These are phyloP conservation scores for Triticum monococcum DNA, from an alignment of 176 grass and related monocot genomes.

Conservation along the genomic window DNA sequence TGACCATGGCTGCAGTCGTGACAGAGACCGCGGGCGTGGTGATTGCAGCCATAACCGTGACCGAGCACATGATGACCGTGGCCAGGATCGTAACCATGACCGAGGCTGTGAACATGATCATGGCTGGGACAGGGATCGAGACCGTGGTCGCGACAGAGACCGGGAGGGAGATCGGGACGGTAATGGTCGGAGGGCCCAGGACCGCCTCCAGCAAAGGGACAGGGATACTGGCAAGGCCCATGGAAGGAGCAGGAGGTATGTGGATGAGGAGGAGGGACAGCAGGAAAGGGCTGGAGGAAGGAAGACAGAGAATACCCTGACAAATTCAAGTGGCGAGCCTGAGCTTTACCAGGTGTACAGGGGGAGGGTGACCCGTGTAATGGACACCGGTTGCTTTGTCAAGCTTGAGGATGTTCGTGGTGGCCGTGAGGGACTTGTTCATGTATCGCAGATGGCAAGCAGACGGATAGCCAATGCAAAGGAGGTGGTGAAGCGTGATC, in stretches of 20 bases:
- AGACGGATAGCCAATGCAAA: conserved; percentile 66
- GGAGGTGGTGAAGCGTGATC: conserved; percentile 72
- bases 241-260: conserved; percentile 48
- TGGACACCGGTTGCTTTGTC: conserved; percentile 85
- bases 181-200: conserved; percentile 22
- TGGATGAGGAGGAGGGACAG: conserved; percentile 38
- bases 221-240: conserved; percentile 27
- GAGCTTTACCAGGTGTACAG: conserved; percentile 75
- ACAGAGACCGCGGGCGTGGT: conserved; percentile 23
- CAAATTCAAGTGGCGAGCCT: conserved; percentile 45
- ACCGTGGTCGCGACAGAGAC: conserved; percentile 34
- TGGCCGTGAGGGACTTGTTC: conserved; percentile 75
- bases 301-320: conserved; percentile 11
- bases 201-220: conserved; percentile 27
- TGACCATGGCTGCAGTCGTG: conserved; percentile 12
- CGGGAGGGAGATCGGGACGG: conserved; percentile 28
- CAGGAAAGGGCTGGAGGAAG: conserved; percentile 30
- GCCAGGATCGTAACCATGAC: conserved; percentile 10
- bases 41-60: conserved; percentile 13
- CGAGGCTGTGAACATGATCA: conserved; percentile 6
- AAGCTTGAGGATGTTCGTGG: conserved; percentile 57
- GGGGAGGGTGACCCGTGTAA: conserved; percentile 70
- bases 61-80: conserved; percentile 12
- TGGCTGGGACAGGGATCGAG: conserved; percentile 6
- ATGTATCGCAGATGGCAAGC: conserved; percentile 76